Conservation (phyloP, 306 rosid species). For the Canavalia gladiata region DNA sequence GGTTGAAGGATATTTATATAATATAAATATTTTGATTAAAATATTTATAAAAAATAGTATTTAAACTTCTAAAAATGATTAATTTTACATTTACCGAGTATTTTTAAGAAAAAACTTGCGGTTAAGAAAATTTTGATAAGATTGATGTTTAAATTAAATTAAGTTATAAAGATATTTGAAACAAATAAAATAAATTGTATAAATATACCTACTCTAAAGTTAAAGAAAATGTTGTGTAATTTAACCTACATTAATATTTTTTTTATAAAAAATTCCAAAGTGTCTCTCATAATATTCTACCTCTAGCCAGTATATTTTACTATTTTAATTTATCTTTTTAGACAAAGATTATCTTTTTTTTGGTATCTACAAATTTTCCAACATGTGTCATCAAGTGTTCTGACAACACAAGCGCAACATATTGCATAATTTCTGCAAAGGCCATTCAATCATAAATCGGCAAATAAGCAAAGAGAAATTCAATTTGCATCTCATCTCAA, state of each 20-base stretch:
- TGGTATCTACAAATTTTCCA: neutral
- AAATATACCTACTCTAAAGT: too few species aligned
- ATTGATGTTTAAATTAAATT: neutral
- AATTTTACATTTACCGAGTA: too few species aligned
- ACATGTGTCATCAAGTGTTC: conserved; percentile 21
- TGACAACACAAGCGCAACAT: conserved; percentile 28
- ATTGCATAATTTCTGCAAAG: conserved; percentile 27
- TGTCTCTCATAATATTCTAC: neutral
- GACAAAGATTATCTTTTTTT: neutral
- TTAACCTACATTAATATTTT: neutral
- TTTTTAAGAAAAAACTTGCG: neutral
- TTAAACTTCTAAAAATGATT: too few species aligned
- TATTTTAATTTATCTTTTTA: neutral
- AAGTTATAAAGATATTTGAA: neutral
- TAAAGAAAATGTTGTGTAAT: neutral
- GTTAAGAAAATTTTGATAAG: neutral
- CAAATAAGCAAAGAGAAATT: conserved; percentile 2
- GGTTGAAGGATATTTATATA: too few species aligned
- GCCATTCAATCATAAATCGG: neutral
- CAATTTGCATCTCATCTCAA: conserved; percentile 8
- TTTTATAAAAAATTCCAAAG: neutral
- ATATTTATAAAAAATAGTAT: too few species aligned
- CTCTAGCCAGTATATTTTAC: neutral
- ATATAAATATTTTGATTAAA: too few species aligned
- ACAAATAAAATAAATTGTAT: neutral